A percentile compares a stretch with the other conserved stretches of the same genome.
Evolutionary conservation across 2,329 filamentous ascomycete species (phyloP).

Genomic region (Allantophomopsis cytisporea): DNA sequence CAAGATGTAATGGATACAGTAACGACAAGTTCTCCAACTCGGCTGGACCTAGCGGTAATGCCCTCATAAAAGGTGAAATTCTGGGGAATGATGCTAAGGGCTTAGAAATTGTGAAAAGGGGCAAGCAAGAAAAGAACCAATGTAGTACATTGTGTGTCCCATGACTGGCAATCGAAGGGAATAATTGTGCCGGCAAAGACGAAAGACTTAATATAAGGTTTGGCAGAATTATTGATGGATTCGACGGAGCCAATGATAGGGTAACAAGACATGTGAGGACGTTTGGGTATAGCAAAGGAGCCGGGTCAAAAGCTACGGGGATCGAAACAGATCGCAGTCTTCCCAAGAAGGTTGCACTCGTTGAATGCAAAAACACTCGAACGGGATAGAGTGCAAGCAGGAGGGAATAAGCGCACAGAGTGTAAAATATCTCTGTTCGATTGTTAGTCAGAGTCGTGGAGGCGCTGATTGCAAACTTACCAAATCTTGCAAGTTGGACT

Average conservation of each 20-base stretch:
- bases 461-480: conserved; percentile 20
- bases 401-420: conserved; percentile 16
- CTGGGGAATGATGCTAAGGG: conserved; percentile 17
- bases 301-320: conserved; percentile 75
- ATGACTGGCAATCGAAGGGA: conserved; percentile 45
- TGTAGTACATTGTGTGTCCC: conserved; percentile 53
- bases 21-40: conserved; percentile 26
- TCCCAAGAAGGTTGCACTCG: conserved; percentile 10
- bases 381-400: conserved; percentile 44
- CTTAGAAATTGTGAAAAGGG: conserved; percentile 29
- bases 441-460: conserved; percentile 7
- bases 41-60: neutral
- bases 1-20: conserved; percentile 75
- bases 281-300: conserved; percentile 77
- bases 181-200: conserved; percentile 58
- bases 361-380: conserved; percentile 34
- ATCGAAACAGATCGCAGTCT: conserved; percentile 28
- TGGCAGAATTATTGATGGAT: conserved; percentile 49
- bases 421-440: conserved; percentile 14
- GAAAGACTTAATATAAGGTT: conserved; percentile 75
- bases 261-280: conserved; percentile 65
- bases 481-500: conserved; percentile 19
- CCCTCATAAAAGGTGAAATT: conserved; percentile 13
- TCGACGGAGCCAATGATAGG: conserved; percentile 53
- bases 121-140: conserved; percentile 64